Base-by-base conservation (phyloP, 805 yeast genomes). In the Saccharomyces paradoxus region DNA sequence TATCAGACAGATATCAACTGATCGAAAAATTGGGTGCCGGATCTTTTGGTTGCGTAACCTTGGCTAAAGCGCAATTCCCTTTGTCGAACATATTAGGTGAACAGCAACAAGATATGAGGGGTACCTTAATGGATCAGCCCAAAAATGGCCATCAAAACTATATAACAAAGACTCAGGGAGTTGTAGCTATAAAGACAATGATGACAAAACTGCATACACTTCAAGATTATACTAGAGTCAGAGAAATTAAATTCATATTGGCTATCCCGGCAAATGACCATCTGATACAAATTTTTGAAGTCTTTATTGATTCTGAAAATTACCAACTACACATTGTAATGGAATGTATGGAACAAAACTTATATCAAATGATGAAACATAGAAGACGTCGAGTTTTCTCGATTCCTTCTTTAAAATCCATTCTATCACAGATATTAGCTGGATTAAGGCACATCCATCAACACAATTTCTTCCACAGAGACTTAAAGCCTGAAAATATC, bases 401-500 rank as follows among this genome's bases (percentile, higher is more conserved):
- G 2, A 74, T 79, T 1, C 70, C 71, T 29, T 82, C 89, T 2
- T 67, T 88, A 57, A 83, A 78, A 62, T 81, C 89, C 49, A 82
- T 89, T 48, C 68, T 87, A 49, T 71, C 83, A 10, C 97, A 91
- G 67, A 68, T 91, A 1, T 73, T 89, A 55, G 76, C 80, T 54
- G 99, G 94, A 3, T 77, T 91, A 29, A 79, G 82, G 54, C 97
- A 92, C 68, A 89, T 92, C 53, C 99, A 94, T 66, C 70, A 73
- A 10, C 72, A 75, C 41, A 70, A 73, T 28, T 81, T 74, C 59
- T 73, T 81, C 55, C 98, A 92, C 68, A 79, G 99, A 55, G 99
- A 92, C 74, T 78, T 92, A 50, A 92, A 92, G 70, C 98, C 99
- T 0, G 97, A 92, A 64, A 92, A 92, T 69, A 85, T 92, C 27